These are phyloP conservation scores for Allium cepa DNA, from an alignment of 106 monocot species.

Conservation along the genomic window DNA sequence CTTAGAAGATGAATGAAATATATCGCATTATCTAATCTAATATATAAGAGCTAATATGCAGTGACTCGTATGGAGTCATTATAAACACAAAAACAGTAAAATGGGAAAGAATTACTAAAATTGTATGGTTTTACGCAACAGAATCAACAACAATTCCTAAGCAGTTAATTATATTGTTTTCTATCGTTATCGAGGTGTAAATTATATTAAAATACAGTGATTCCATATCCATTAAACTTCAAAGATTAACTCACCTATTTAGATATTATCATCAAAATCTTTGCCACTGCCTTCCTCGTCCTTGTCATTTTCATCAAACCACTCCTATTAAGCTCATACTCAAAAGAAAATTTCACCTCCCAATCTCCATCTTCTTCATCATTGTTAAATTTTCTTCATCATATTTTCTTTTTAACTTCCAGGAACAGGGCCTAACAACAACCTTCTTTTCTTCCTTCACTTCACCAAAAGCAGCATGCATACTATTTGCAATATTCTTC, in stretches of 20 bases:
- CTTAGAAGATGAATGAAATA: no score
- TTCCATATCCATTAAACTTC: neutral
- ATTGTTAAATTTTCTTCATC: slow-evolving; percentile 57
- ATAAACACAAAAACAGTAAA: no score
- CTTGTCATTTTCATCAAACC: slow-evolving; percentile 78
- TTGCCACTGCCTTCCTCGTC: slow-evolving; percentile 51
- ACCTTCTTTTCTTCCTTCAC: slow-evolving; percentile 31
- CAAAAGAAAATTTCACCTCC: slow-evolving; percentile 57
- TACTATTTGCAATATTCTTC: slow-evolving; percentile 94
- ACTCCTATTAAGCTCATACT: slow-evolving; percentile 57
- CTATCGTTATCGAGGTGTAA: no score
- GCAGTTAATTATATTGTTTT: no score
- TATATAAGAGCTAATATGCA: no score
- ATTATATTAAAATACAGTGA: neutral
- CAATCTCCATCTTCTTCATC: slow-evolving; percentile 73
- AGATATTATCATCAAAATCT: slow-evolving; percentile 93
- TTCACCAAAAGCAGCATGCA: slow-evolving; percentile 91
- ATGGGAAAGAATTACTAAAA: no score
- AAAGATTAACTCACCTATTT: slow-evolving; percentile 13
- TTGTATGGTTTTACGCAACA: no score
- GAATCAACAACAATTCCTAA: no score
- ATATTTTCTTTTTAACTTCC: slow-evolving; percentile 59
- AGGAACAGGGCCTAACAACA: slow-evolving; percentile 35
- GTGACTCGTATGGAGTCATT: no score
- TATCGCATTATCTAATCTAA: no score